These are phyloP conservation scores for Lasiosphaeriaceae sp. DNA, from an alignment of 495 filamentous ascomycete genomes.

Conservation along the genomic window DNA sequence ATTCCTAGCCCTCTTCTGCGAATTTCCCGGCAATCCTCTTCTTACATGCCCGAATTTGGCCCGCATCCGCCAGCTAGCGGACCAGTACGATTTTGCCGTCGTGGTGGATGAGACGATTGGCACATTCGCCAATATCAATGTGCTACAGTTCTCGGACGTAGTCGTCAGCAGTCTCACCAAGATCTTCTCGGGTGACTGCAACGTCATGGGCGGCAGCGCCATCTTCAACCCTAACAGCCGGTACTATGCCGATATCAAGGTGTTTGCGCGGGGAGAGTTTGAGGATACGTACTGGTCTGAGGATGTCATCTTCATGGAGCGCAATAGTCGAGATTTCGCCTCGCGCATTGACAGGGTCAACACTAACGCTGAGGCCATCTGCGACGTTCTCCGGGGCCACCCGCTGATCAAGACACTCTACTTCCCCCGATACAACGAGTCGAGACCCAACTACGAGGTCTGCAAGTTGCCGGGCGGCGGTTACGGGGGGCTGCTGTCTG, in stretches of 20 bases:
- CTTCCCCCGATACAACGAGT: slow-evolving; percentile 77
- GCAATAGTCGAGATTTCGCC: slow-evolving; percentile 91
- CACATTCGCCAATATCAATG: slow-evolving; percentile 92
- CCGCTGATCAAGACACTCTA: slow-evolving; percentile 72
- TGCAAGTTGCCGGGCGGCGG: slow-evolving; percentile 73
- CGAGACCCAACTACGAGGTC: slow-evolving; percentile 68
- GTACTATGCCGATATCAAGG: slow-evolving; percentile 67
- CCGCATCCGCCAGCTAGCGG: slow-evolving; percentile 74
- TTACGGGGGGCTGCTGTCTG: slow-evolving; percentile 85
- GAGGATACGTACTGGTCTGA: slow-evolving; percentile 93
- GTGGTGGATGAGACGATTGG: slow-evolving; percentile 96
- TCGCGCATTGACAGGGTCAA: slow-evolving; percentile 82
- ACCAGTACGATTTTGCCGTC: slow-evolving; percentile 82
- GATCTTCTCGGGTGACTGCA: slow-evolving; percentile 93
- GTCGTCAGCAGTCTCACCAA: slow-evolving; percentile 94
- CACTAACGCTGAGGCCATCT: slow-evolving; percentile 78
- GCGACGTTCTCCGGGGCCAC: slow-evolving; percentile 54
- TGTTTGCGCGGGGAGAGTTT: slow-evolving; percentile 56
- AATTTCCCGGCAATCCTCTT: slow-evolving; percentile 91
- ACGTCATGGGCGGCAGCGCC: slow-evolving; percentile 92
- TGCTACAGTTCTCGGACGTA: slow-evolving; percentile 82
- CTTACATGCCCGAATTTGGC: slow-evolving; percentile 77
- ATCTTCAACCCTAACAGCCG: slow-evolving; percentile 77
- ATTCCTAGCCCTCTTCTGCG: slow-evolving; percentile 84
- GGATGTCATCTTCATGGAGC: slow-evolving; percentile 89